Conservation (phyloP, 164 flowering plant genomes). For the Sedum album region DNA sequence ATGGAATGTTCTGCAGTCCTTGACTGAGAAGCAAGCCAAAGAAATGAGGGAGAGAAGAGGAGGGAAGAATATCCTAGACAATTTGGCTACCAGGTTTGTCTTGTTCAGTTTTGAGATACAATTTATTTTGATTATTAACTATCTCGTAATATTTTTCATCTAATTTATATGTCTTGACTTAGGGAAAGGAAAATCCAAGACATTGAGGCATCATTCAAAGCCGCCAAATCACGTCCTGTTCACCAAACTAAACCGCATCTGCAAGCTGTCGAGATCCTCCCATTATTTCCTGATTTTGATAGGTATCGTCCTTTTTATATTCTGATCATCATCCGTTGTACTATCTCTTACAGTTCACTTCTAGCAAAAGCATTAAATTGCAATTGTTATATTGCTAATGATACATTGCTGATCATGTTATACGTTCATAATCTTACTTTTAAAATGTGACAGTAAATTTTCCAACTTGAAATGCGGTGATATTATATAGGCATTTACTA, state of each 20-base stretch:
- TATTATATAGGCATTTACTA: not conserved
- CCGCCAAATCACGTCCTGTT: no score
- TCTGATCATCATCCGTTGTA: not conserved
- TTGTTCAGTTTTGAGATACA: not conserved
- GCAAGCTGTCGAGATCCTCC: slow-evolving; percentile 68
- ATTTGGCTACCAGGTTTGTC: slow-evolving; percentile 52
- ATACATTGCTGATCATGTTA: not conserved
- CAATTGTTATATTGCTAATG: not conserved
- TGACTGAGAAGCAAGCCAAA: slow-evolving; percentile 93
- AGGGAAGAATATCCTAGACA: no score
- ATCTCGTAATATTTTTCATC: no score
- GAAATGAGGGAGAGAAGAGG: slow-evolving; percentile 75
- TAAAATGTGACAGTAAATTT: not conserved
- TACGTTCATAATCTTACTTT: not conserved
- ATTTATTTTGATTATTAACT: not conserved
- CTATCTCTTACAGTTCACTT: not conserved
- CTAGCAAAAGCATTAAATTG: not conserved
- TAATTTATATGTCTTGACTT: no score
- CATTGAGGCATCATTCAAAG: no score
- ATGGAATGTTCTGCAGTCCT: slow-evolving; percentile 43
- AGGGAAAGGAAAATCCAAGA: no score
- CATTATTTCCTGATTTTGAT: slow-evolving; percentile 80
- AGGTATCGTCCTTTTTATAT: slow-evolving; percentile 46
- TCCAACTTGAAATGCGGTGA: not conserved
- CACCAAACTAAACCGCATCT: slow-evolving; percentile 54